Conservation (phyloP, 2,329 filamentous ascomycete species). For the Monilinia polystroma region DNA sequence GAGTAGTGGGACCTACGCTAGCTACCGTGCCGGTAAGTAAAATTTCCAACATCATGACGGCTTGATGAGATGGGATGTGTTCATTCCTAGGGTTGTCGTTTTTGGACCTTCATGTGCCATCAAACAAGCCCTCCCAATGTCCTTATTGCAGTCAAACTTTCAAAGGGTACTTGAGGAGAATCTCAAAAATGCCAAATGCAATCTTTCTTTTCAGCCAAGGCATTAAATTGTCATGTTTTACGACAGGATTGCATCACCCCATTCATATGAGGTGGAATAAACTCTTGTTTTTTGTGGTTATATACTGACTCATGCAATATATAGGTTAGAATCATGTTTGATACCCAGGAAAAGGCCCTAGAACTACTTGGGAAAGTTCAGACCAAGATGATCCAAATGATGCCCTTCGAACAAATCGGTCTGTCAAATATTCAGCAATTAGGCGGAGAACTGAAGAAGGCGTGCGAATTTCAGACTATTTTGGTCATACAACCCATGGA, state of each 20-base stretch:
- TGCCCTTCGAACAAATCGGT: constrained; percentile 51
- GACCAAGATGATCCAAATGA: constrained; percentile 30
- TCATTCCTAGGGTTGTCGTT: not conserved
- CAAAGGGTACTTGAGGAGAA: not conserved
- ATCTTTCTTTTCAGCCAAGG: not conserved
- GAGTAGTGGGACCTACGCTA: constrained; percentile 45
- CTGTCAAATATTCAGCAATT: constrained; percentile 31
- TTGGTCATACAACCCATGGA: constrained; percentile 29
- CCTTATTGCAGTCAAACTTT: not conserved
- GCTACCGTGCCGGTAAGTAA: constrained; percentile 46
- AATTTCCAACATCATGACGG: constrained; percentile 30
- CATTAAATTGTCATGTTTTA: not conserved
- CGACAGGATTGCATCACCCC: not conserved
- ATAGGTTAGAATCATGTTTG: constrained; percentile 10
- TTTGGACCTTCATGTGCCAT: not conserved
- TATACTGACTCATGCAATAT: not conserved
- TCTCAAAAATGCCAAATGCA: not conserved
- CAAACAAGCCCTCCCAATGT: not conserved
- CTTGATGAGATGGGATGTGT: not conserved
- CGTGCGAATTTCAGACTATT: constrained; percentile 31
- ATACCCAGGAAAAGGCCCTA: not conserved
- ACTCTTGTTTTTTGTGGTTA: not conserved
- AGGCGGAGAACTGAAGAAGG: constrained; percentile 23
- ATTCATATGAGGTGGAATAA: not conserved
- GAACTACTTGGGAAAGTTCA: constrained; percentile 9